Percentiles rank a stretch among this genome's conserved stretches.
phyloP scores from a whole-genome alignment of 768 basidiomycete species.

The Leccinum sublutescens region DNA sequence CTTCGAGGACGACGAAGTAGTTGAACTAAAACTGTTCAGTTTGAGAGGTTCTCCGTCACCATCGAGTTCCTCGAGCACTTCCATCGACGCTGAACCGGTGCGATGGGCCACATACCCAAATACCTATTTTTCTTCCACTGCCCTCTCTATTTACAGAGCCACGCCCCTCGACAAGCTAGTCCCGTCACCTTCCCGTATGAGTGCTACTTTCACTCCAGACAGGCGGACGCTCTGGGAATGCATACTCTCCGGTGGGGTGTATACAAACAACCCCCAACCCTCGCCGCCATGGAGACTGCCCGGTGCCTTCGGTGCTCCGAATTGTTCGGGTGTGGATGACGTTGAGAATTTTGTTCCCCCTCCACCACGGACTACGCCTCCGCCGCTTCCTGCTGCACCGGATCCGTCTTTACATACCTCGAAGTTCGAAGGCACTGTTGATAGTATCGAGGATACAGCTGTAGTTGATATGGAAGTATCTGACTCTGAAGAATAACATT shows the following conservation, averaged over 20 bases:
- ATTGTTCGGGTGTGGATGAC: background rate
- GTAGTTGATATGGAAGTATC: constrained; percentile 30
- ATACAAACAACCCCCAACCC: background rate
- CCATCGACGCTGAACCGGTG: constrained; percentile 1
- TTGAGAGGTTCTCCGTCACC: background rate
- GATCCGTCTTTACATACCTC: background rate
- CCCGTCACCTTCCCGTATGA: constrained; percentile 27
- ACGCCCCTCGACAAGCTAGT: constrained; percentile 30
- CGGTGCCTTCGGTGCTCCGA: constrained; percentile 13
- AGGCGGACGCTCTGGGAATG: constrained; percentile 41
- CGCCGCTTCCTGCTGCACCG: constrained; percentile 30
- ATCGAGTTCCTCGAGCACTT: constrained; percentile 14
- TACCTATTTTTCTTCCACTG: constrained; percentile 54
- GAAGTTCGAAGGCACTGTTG: background rate
- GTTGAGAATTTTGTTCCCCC: constrained; percentile 27
- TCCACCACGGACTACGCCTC: constrained; percentile 33
- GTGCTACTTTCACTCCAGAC: constrained; percentile 35
- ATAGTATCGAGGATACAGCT: constrained; percentile 6
- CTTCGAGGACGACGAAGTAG: constrained; percentile 39
- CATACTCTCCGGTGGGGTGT: constrained; percentile 28
- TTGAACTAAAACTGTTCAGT: constrained; percentile 24
- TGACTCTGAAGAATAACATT: constrained; percentile 8
- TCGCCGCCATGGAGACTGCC: constrained; percentile 26
- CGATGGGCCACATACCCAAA: constrained; percentile 68
- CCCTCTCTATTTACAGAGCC: constrained; percentile 53